phyloP scores from a whole-genome alignment of 495 filamentous ascomycete species.

The Penicillium lividum region DNA sequence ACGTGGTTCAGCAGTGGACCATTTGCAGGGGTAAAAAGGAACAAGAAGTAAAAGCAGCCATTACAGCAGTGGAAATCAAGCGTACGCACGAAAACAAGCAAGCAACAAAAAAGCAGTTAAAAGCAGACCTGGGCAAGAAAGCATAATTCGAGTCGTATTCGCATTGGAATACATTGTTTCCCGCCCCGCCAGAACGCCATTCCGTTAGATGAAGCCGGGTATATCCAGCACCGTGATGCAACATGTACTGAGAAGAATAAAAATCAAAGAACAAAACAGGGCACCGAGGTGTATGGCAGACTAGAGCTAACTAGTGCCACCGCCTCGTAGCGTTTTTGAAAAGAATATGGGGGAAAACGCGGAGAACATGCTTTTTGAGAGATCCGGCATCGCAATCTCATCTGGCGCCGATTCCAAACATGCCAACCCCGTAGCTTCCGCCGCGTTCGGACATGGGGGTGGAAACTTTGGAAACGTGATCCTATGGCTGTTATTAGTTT shows the following conservation, averaged over 20 bases:
- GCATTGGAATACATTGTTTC: constrained; percentile 29
- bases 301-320: not conserved
- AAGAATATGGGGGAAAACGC: constrained; percentile 15
- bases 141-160: constrained; percentile 29
- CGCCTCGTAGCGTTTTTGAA: constrained; percentile 21
- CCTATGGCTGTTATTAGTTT: constrained; percentile 28
- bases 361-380: constrained; percentile 25
- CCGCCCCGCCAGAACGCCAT: constrained; percentile 43
- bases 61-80: constrained; percentile 29
- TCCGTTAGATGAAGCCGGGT: constrained; percentile 52
- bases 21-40: not conserved
- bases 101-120: constrained; percentile 15
- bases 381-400: constrained; percentile 22
- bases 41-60: constrained; percentile 24
- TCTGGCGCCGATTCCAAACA: constrained; percentile 52
- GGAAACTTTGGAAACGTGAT: constrained; percentile 47
- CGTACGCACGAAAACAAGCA: constrained; percentile 13
- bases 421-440: constrained; percentile 49
- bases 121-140: constrained; percentile 23
- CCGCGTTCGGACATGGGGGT: constrained; percentile 46
- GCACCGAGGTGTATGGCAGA: constrained; percentile 5
- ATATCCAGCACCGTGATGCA: constrained; percentile 59
- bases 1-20: not conserved
- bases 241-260: constrained; percentile 48
- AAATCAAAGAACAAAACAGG: constrained; percentile 18